Evolutionary conservation across 208 protist species (phyloP), one percentile per base, ranked within the genome.

Genomic region (Leptomonas seymouri): DNA sequence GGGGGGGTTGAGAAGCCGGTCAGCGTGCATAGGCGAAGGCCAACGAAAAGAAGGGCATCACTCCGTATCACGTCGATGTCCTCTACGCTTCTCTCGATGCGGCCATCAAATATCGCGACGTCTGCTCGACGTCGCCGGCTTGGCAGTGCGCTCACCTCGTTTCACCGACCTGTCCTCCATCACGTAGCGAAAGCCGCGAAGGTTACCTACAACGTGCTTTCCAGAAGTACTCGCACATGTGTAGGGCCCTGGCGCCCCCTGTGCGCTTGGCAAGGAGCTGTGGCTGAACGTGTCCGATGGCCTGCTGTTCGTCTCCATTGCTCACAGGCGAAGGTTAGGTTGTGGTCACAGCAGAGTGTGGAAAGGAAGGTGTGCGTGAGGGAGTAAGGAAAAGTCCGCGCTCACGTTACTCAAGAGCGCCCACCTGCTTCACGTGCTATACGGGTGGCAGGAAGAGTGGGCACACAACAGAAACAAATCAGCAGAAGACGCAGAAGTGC

Each of bases 131-230:
- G 6, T 25, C 11, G 73, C 49, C 0, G 73, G 27, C 18, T 73
- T 59, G 0, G 18, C 42, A 1, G 11, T 44, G 1, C 62, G 68
- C 16, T 54, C 30, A 9, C n/a, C 16, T 25, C 31, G 42, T 14
- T 23, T 25, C 45, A 57, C 36, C 0, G 42, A 28, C 15, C 31
- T 44, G 39, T 60, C 45, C 45, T 78, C 73, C 27, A 55, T 72
- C 3, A 82, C 78, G 59, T 81, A 96, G 18, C 64, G 57, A 50
- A 96, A 90, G 1, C 91, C 87, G 16, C 74, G 78, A 27, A 96
- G 27, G 64, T 96, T 96, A 1, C 88, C 88, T 14, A 75, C 70
- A 23, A 96, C 91, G 39, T 90, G 79, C 44, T 74, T 79, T 1
- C 88, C 88, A 3, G 64, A 55, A 9, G 91, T 96, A 20, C 71